Evolutionary conservation across 192 early-diverging fungal species (phyloP).

Genomic region (Entomortierella chlamydospora): DNA sequence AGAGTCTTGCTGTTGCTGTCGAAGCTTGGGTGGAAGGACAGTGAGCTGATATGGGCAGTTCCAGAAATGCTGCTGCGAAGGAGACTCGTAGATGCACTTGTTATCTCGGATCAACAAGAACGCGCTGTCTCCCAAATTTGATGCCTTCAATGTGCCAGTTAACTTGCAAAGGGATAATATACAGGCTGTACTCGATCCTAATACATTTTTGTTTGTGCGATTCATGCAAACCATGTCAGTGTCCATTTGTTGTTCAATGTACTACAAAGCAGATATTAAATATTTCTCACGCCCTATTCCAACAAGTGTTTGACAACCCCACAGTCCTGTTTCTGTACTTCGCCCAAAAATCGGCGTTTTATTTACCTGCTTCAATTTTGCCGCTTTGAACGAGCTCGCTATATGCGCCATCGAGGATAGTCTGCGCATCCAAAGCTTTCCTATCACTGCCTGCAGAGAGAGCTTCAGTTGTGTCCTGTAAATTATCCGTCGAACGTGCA

Average conservation of each 20-base stretch:
- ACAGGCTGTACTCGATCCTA: constrained; percentile 70
- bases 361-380: constrained; percentile 62
- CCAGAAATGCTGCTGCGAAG: constrained; percentile 71
- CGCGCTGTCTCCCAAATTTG: constrained; percentile 67
- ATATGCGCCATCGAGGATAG: constrained; percentile 65
- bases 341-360: not conserved
- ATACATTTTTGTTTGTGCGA: not conserved
- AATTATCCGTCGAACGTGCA: constrained; percentile 45
- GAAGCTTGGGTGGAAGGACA: constrained; percentile 61
- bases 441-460: constrained; percentile 37
- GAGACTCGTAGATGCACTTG: constrained; percentile 66
- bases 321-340: not conserved
- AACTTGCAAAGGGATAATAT: constrained; percentile 65
- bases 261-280: not conserved
- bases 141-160: constrained; percentile 64
- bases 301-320: not conserved
- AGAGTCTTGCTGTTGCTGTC: constrained; percentile 44
- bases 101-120: constrained; percentile 67
- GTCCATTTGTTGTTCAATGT: not conserved
- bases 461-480: constrained; percentile 2
- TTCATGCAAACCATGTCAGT: constrained; percentile 1
- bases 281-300: constrained; percentile 7
- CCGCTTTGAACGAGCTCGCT: constrained; percentile 58
- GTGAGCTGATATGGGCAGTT: constrained; percentile 74
- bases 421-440: constrained; percentile 59